Evolutionary conservation across 2,329 filamentous ascomycete species (phyloP), one percentile per base, ranked within the genome.

Genomic region (Myotisia sp.): DNA sequence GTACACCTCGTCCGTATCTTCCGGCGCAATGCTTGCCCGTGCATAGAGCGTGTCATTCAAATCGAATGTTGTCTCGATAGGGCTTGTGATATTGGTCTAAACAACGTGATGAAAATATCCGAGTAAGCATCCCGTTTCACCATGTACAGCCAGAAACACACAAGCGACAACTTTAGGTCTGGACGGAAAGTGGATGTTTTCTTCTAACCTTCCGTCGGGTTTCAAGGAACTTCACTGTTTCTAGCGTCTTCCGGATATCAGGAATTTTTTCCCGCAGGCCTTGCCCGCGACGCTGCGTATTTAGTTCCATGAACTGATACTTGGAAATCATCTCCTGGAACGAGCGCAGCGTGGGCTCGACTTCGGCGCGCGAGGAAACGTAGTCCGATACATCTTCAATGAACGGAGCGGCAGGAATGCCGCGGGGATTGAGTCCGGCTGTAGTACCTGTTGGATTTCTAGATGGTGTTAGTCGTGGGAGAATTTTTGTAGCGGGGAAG

Each of bases 261-360:
- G 90, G 90, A 45, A 98, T 85, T 65, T 95, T 98, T 52, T 94
- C 86, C 51, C 78, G 81, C 37, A 98, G 64, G 2, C 86, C 85
- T 3, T 70, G 67, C 34, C 81, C 78, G 30, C 90, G 74, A 43
- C 84, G 72, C 57, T 92, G 79, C 39, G 90, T 81, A 59, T 93
- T 95, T 54, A 79, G 68, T 63, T 95, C 85, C 90, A 98, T 98
- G 63, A 95, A 98, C 59, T 95, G 90, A 65, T 98, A 98, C 70
- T 98, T 98, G 48, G 85, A 92, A 54, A 56, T 53, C 51, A 60
- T 59, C 44, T 65, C 62, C 45, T 64, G 61, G 50, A 65, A 64
- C 12, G 53, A 55, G 39, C 54, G 53, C 4, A 65, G 54, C 2
- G 61, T 65, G 14, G 55, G 45, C 42, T 65, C 61, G 42, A 64